Conservation (phyloP, 345 rosid genomes). For the Bruguiera sexangula region DNA sequence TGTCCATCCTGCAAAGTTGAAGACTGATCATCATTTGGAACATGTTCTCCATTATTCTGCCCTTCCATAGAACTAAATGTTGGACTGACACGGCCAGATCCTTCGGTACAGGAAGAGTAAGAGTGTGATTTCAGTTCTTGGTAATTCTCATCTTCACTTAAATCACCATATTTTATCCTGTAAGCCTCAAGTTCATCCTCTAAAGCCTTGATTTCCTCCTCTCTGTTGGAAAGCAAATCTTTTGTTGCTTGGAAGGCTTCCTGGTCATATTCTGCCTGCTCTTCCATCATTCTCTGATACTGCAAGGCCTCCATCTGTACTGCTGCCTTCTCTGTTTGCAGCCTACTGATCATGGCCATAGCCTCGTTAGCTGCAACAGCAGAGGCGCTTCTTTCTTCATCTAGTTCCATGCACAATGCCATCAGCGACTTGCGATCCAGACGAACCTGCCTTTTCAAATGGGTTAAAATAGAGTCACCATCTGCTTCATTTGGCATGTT, state of each 20-base stretch:
- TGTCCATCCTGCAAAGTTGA: slow-evolving; percentile 15
- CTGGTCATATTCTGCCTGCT: slow-evolving; percentile 86
- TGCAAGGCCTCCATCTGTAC: slow-evolving; percentile 98
- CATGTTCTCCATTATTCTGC: slow-evolving; percentile 19
- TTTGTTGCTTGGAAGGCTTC: slow-evolving; percentile 69
- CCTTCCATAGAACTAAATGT: slow-evolving; percentile 16
- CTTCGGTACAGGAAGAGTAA: slow-evolving; percentile 22
- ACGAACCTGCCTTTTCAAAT: slow-evolving; percentile 68
- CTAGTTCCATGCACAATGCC: slow-evolving; percentile 80
- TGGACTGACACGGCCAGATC: slow-evolving; percentile 20
- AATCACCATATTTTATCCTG: slow-evolving; percentile 49
- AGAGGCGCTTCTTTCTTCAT: slow-evolving; percentile 87
- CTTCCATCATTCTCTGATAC: slow-evolving; percentile 99
- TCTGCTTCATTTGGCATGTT: slow-evolving; percentile 39
- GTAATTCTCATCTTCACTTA: slow-evolving; percentile 27
- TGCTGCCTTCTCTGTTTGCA: slow-evolving; percentile 86
- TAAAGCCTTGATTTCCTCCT: slow-evolving; percentile 53
- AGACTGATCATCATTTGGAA: neutral
- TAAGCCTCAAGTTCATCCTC: slow-evolving; percentile 69
- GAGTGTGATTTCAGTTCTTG: slow-evolving; percentile 23
- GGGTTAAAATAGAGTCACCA: slow-evolving; percentile 51
- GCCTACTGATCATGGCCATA: slow-evolving; percentile 89
- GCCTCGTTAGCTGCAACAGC: slow-evolving; percentile 91
- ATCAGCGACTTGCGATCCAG: slow-evolving; percentile 80
- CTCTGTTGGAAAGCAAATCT: slow-evolving; percentile 49